Evolutionary conservation across 306 rosid genomes (phyloP).

Genomic region (Castanospermum australe): DNA sequence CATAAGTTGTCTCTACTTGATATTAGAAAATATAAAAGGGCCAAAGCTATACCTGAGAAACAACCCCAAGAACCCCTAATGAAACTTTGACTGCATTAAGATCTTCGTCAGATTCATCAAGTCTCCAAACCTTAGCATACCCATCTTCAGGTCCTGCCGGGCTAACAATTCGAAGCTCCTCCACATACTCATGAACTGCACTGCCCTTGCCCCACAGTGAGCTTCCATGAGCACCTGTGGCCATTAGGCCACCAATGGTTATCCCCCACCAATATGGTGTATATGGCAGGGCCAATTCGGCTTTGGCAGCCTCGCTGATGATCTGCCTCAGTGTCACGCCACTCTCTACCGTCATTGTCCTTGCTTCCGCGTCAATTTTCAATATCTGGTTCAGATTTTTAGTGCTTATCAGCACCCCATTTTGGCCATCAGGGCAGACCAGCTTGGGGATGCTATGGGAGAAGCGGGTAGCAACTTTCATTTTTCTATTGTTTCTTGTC

Average conservation of each 20-base stretch:
- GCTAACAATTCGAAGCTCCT: conserved; percentile 42
- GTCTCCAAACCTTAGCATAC: conserved; percentile 37
- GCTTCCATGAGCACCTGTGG: conserved; percentile 79
- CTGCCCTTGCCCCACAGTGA: conserved; percentile 69
- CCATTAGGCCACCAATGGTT: conserved; percentile 65
- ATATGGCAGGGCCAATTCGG: conserved; percentile 54
- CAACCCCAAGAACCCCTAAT: conserved; percentile 64
- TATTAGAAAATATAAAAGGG: not conserved
- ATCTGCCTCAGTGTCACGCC: conserved; percentile 59
- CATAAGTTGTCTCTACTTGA: not conserved
- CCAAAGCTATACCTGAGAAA: conserved; percentile 54
- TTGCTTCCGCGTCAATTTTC: conserved; percentile 29
- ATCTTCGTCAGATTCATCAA: conserved; percentile 36
- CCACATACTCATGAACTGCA: conserved; percentile 58
- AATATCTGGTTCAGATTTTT: conserved; percentile 38
- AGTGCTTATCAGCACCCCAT: conserved; percentile 68
- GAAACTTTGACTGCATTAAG: conserved; percentile 64
- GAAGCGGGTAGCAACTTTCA: conserved; percentile 58
- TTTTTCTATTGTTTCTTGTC: conserved; percentile 31
- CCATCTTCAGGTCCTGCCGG: conserved; percentile 46
- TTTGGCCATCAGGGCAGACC: conserved; percentile 48
- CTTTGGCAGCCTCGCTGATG: conserved; percentile 46
- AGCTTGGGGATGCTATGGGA: conserved; percentile 71
- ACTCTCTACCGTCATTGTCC: conserved; percentile 49
- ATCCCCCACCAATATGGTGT: conserved; percentile 82